Evolutionary conservation across 176 grass and related monocot genomes (phyloP).

Genomic region (Aegilops speltoides): DNA sequence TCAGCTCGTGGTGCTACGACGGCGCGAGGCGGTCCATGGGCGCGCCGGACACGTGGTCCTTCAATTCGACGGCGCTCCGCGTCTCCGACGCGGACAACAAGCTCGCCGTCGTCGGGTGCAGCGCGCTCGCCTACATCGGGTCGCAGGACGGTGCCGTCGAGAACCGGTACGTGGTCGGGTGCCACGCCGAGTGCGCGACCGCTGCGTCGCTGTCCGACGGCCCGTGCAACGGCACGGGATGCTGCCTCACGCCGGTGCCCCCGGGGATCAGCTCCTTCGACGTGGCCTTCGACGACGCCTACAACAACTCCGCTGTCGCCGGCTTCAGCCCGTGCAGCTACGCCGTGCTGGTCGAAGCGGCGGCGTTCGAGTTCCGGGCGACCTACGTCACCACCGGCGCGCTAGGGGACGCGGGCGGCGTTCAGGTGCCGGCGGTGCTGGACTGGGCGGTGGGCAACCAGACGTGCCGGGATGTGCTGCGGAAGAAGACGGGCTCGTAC

Average conservation of each 20-base stretch:
- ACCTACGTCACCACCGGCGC: slow-evolving; percentile 13
- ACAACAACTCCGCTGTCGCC: neutral
- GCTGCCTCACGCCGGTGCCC: slow-evolving; percentile 48
- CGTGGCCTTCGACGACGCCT: neutral
- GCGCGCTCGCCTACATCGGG: slow-evolving; percentile 22
- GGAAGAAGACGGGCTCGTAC: neutral
- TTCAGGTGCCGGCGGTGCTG: slow-evolving; percentile 23
- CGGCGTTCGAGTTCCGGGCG: slow-evolving; percentile 24
- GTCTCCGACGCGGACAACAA: slow-evolving; percentile 34
- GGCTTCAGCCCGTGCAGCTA: slow-evolving; percentile 31
- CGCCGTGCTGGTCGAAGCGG: slow-evolving; percentile 40
- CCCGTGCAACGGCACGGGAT: slow-evolving; percentile 44
- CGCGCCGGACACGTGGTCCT: neutral
- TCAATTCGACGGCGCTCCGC: slow-evolving; percentile 7
- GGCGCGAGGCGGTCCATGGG: neutral
- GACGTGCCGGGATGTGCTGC: slow-evolving; percentile 28
- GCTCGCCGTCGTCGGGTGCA: slow-evolving; percentile 57
- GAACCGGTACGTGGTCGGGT: neutral
- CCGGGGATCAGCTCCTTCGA: neutral
- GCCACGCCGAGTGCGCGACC: slow-evolving; percentile 15
- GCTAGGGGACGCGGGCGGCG: neutral
- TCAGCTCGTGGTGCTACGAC: slow-evolving; percentile 45
- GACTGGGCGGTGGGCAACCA: slow-evolving; percentile 39
- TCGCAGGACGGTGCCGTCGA: neutral
- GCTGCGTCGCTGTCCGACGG: neutral